Evolutionary conservation across 208 protist genomes (phyloP), one percentile per base, ranked within the genome.

Genomic region (Crithidia expoeki): DNA sequence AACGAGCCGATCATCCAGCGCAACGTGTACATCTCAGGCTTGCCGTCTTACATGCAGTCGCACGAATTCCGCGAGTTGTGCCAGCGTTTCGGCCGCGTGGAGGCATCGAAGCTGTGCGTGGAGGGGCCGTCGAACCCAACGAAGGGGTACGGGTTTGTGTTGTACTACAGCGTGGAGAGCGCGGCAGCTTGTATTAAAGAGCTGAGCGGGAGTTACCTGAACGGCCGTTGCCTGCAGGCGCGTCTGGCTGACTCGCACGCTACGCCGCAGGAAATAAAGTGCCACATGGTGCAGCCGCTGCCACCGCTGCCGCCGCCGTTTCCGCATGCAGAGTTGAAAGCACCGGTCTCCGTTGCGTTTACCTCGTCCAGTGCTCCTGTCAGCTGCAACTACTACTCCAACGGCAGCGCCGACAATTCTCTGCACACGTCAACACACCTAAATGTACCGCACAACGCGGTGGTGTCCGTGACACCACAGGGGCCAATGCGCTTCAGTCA

Each of bases 11-110:
- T 78, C n/a, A 34, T 53, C 25, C 46, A 52, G 46, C 81, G 85
- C 55, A 93, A 93, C 74, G 84, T 93, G 66, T 93, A 93, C 76
- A 79, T 93, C 68, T 88, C 76, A 14, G 88, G 88, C 14, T 71
- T 93, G 34, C 80, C 88, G 0, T 68, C 81, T 0, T 75, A 72
- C 38, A 81, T 81, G 66, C 69, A 66, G 34, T 68, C 83, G 21
- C 32, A 72, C 16, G 82, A 88, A 21, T 90, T 93, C 59, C 84
- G 88, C 40, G 72, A 80, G 61, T 32, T 93, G 51, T 93, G 88
- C 62, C 79, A 87, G 73, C 27, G 38, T 30, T 93, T 81, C 34
- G 88, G 88, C 23, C 82, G 56, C 17, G 77, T 93, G 28, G 88
- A 90, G 74, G 88, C 88, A 25, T 85, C 76, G 27, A 88, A 89